Evolutionary conservation across 202 grass and related monocot genomes (phyloP), one percentile per base, ranked within the genome.

Genomic region (Digitaria exilis): DNA sequence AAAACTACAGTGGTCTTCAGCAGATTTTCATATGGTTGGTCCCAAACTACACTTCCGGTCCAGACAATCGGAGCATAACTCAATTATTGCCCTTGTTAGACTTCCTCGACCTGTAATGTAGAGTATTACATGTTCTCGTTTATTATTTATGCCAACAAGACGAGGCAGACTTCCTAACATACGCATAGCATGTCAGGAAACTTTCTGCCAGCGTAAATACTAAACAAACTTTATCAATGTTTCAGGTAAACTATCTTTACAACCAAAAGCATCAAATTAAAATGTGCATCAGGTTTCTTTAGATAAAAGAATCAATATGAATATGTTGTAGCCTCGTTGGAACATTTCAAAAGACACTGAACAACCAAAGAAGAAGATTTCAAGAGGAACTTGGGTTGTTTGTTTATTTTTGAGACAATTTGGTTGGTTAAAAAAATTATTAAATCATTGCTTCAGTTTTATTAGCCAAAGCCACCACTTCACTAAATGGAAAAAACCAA

Each of bases 71-170:
- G 39, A 54, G 30, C 46, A 69, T 8, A 80, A 52, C 32, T 81
- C 63, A 44, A 44, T 71, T 49, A 17, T 12, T 67, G 50, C 56
- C n/a, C 18, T 29, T 65, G 65, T 73, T 50, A 89, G 49, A 89
- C 88, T 82, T 89, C 88, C 83, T 89, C 88, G 1, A 89, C 88
- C 78, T 89, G 71, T 42, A 67, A 66, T 73, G 82, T 18, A 57
- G 9, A n/a, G 16, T 55, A 65, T 22, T 12, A 75, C 7, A 43
- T 0, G 7, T 80, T 46, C 18, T 74, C 45, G 55, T 39, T 55
- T 22, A 51, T 21, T 65, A 80, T 13, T 56, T 21, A 65, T 12
- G 31, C 19, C 3, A 37, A 6, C 43, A 80, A 32, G 6, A 31
- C 16, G 17, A 52, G 30, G 22, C 0, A 78, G 0, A 30, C 30